Conservation (phyloP, 2,329 filamentous ascomycete species). For the Trichoderma koningii region DNA sequence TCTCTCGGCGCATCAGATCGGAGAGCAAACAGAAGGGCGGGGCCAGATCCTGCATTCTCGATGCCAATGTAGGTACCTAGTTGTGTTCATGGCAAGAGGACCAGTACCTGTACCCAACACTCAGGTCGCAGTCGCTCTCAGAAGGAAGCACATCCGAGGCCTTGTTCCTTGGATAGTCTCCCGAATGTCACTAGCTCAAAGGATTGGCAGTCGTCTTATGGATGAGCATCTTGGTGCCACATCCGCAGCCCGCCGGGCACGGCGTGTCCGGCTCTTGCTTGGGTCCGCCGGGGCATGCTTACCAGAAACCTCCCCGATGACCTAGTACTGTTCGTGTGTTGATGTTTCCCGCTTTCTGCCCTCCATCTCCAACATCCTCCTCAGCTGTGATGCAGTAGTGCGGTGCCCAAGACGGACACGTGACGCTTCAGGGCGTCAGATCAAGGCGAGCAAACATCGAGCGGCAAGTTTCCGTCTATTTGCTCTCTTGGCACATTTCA, state of each 20-base stretch:
- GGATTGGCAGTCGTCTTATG: constrained; percentile 18
- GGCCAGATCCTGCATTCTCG: not conserved
- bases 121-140: no score
- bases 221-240: constrained; percentile 23
- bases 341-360: no score
- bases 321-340: not conserved
- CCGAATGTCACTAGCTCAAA: constrained; percentile 5
- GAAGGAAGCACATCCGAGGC: no score
- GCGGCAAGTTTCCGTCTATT: not conserved
- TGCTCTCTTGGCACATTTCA: not conserved
- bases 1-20: no score
- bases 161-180: not conserved
- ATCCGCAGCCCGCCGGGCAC: constrained; percentile 20
- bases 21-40: not conserved
- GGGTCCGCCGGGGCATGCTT: constrained; percentile 20
- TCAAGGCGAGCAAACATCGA: not conserved
- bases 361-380: not conserved
- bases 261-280: constrained; percentile 21
- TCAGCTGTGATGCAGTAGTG: not conserved
- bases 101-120: no score
- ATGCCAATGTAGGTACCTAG: no score
- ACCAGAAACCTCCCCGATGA: not conserved
- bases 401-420: no score
- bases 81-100: no score
- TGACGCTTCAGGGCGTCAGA: no score